Conservation (phyloP, 164 flowering plant genomes). For the Umbilicus rupestris region DNA sequence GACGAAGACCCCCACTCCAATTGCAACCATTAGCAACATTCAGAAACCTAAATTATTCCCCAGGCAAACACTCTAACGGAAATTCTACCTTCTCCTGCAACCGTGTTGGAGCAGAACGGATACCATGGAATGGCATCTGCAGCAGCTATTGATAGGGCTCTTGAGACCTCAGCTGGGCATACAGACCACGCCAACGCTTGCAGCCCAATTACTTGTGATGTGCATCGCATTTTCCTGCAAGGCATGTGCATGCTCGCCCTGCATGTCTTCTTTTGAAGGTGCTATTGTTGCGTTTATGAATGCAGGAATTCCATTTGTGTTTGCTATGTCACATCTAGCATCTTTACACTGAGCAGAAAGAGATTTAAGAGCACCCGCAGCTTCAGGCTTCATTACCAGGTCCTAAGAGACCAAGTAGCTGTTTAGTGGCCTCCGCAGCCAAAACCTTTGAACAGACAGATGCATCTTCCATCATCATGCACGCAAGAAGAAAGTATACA, state of each 20-base stretch:
- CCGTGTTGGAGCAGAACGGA: no score
- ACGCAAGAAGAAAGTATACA: constrained; percentile 89
- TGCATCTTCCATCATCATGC: constrained; percentile 91
- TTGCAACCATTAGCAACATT: no score
- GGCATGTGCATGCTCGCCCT: constrained; percentile 98
- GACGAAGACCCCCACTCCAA: no score
- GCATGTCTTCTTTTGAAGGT: constrained; percentile 99
- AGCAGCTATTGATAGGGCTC: no score
- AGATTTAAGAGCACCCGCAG: constrained; percentile 92
- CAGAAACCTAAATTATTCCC: no score
- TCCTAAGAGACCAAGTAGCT: constrained; percentile 72
- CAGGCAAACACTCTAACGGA: no score
- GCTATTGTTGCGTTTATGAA: constrained; percentile 98
- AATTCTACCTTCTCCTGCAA: no score
- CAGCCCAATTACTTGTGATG: no score
- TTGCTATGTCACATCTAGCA: constrained; percentile 75
- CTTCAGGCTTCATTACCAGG: constrained; percentile 84
- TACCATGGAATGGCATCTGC: no score
- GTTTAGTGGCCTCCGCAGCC: constrained; percentile 75
- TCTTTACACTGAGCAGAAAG: constrained; percentile 92
- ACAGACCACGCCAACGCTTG: no score
- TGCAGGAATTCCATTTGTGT: constrained; percentile 77
- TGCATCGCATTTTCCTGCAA: constrained; percentile 98
- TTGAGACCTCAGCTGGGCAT: no score
- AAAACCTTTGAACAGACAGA: constrained; percentile 71